Base-by-base conservation (phyloP, 805 yeast genomes). In the Kregervanrija fluxuum region DNA sequence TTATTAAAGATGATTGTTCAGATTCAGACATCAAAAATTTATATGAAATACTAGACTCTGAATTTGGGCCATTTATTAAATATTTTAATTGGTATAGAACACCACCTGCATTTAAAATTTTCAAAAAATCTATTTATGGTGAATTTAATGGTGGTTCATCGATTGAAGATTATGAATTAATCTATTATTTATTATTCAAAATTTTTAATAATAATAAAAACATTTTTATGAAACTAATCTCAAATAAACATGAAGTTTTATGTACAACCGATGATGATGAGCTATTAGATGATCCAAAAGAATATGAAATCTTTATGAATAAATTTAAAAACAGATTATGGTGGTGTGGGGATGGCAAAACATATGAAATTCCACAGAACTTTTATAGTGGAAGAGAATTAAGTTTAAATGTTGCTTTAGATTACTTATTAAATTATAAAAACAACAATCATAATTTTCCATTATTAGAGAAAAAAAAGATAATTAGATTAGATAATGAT, bases 171-270 rank as follows among this genome's bases (percentile, higher is more conserved):
- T 74, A 72, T 45, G 62, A 71, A 60, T 54, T 80, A 6, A 48
- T 77, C 4, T 56, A 71, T 1, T 56, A 64, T 5, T 41, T 78
- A 1, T 53, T 79, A 5, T 62, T 59, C 46, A 57, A 65, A 3
- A 62, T 75, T 42, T 49, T 61, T 2, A 48, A 54, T 4, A 43
- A 59, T 28, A 48, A 53, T 37, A 37, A 46, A 10, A 71, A 68
- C 44, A 42, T 75, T 2, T 75, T 64, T 53, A 65, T 77, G 4
- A 74, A 70, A 35, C 48, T 67, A 2, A 63, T 66, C 47, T 86
- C 80, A 52, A 68, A 71, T 1, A 82, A 76, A 38, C 77, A 80
- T 8, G 87, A 82, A 46, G 71, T 74, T 38, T 41, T 80, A 9
- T 54, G 81, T 38, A 67, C 74, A 8, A 81, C 77, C 48, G 68